These are phyloP conservation scores for Nepenthes mirabilis DNA, from an alignment of 148 eudicot species.

Conservation along the genomic window DNA sequence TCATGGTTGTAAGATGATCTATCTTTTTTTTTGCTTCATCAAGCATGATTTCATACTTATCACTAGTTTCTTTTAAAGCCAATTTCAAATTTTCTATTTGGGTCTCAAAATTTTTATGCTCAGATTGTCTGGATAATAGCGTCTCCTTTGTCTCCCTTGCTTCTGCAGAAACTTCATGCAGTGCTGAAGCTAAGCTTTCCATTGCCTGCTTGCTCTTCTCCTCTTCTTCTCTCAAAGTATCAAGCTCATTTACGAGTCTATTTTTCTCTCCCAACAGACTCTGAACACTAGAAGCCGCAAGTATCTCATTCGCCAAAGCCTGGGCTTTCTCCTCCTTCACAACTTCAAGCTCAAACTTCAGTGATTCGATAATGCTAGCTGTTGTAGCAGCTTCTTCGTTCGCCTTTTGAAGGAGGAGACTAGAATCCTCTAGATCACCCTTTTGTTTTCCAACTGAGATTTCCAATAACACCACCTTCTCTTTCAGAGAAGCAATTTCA, in stretches of 20 bases:
- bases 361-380: conserved; percentile 32
- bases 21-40: conserved; percentile 67
- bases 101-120: conserved; percentile 46
- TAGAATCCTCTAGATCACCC: conserved; percentile 53
- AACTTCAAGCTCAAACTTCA: conserved; percentile 53
- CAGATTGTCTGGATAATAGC: conserved; percentile 46
- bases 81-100: conserved; percentile 66
- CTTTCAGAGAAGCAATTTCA: conserved; percentile 54
- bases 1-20: conserved; percentile 34
- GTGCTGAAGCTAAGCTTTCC: conserved; percentile 75
- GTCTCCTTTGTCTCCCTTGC: conserved; percentile 78
- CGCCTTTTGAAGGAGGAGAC: conserved; percentile 27
- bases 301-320: conserved; percentile 62
- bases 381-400: conserved; percentile 49
- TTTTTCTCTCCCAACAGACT: conserved; percentile 75
- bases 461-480: conserved; percentile 64
- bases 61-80: conserved; percentile 62
- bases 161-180: conserved; percentile 75
- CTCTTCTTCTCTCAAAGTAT: conserved; percentile 48
- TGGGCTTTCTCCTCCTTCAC: conserved; percentile 60
- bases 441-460: conserved; percentile 47
- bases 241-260: conserved; percentile 60
- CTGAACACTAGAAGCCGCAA: conserved; percentile 68
- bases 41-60: conserved; percentile 70
- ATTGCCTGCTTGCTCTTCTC: conserved; percentile 78